A percentile compares a stretch with the other conserved stretches of the same genome.
phyloP scores from a whole-genome alignment of 139 green algal species.

The Chlorella sp. region DNA sequence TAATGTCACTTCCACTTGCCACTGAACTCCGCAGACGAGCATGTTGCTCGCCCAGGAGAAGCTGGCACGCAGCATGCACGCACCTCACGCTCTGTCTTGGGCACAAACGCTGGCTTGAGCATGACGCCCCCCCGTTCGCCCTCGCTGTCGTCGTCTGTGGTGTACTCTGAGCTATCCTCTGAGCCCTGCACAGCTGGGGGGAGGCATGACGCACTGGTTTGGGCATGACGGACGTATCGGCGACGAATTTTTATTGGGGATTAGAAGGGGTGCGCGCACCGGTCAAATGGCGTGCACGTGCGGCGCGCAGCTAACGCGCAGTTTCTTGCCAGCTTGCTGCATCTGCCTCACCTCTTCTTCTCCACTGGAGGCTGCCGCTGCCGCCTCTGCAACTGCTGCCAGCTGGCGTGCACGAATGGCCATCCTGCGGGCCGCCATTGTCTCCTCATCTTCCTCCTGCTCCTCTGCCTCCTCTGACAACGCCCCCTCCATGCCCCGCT shows the following conservation, averaged over 20 bases:
- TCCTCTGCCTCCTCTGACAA: neutral
- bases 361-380: neutral
- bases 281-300: too few relatives aligned
- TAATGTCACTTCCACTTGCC: too few relatives aligned
- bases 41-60: too few relatives aligned
- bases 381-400: constrained; percentile 36
- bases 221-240: neutral
- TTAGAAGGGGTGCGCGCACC: neutral
- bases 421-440: constrained; percentile 51
- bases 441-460: constrained; percentile 35
- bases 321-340: neutral
- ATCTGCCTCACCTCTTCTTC: constrained; percentile 13
- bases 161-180: constrained; percentile 78
- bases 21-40: too few relatives aligned
- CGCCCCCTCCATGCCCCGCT: neutral
- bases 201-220: neutral
- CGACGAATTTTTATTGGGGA: neutral
- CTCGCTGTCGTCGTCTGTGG: constrained; percentile 75
- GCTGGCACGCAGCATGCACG: neutral
- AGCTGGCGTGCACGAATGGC: constrained; percentile 63
- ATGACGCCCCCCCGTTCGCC: constrained; percentile 59
- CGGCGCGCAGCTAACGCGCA: neutral
- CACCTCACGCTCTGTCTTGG: constrained; percentile 65
- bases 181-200: constrained; percentile 3
- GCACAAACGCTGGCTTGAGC: constrained; percentile 90